A percentile compares a stretch with the other conserved stretches of the same genome.
Evolutionary conservation across 441 rosid species (phyloP).

Genomic region (Viola pubescens): DNA sequence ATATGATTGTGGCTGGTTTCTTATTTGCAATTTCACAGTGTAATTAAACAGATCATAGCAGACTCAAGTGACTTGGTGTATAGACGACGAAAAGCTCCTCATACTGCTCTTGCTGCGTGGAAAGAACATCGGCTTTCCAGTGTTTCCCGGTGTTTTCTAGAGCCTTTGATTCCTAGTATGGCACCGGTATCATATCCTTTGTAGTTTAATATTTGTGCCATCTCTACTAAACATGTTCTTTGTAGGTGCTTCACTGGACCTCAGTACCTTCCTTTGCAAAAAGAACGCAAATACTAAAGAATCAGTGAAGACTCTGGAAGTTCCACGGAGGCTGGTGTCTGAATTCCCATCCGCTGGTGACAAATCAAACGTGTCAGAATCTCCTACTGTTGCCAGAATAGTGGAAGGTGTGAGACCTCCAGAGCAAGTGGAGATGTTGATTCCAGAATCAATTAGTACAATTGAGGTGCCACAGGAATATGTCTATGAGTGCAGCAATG

Average conservation of each 20-base stretch:
- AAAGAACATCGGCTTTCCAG: slow-evolving; percentile 31
- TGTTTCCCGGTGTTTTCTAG: slow-evolving; percentile 34
- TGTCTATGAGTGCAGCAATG: slow-evolving; percentile 15
- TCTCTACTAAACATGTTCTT: slow-evolving; percentile 22
- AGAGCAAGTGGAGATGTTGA: slow-evolving; percentile 19
- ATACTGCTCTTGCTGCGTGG: slow-evolving; percentile 37
- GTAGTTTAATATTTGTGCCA: slow-evolving; percentile 6
- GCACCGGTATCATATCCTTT: slow-evolving; percentile 1
- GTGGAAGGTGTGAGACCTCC: slow-evolving; percentile 19
- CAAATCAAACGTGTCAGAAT: slow-evolving; percentile 6
- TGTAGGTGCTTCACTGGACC: slow-evolving; percentile 40
- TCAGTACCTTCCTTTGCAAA: slow-evolving; percentile 27
- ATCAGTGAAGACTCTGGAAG: slow-evolving; percentile 18
- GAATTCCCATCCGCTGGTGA: slow-evolving; percentile 14
- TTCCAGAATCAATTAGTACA: slow-evolving; percentile 3
- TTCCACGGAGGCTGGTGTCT: slow-evolving; percentile 24
- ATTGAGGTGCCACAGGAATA: slow-evolving; percentile 22
- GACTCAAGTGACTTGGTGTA: slow-evolving; percentile 57
- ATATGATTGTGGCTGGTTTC: background rate
- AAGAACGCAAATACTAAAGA: slow-evolving; percentile 11
- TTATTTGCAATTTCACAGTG: slow-evolving; percentile 35
- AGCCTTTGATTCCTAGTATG: slow-evolving; percentile 61
- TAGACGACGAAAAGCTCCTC: slow-evolving; percentile 44
- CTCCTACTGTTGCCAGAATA: slow-evolving; percentile 9
- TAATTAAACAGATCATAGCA: slow-evolving; percentile 40